Base-by-base conservation (phyloP, 1,284 basidiomycete species). In the Malassezia equina region DNA sequence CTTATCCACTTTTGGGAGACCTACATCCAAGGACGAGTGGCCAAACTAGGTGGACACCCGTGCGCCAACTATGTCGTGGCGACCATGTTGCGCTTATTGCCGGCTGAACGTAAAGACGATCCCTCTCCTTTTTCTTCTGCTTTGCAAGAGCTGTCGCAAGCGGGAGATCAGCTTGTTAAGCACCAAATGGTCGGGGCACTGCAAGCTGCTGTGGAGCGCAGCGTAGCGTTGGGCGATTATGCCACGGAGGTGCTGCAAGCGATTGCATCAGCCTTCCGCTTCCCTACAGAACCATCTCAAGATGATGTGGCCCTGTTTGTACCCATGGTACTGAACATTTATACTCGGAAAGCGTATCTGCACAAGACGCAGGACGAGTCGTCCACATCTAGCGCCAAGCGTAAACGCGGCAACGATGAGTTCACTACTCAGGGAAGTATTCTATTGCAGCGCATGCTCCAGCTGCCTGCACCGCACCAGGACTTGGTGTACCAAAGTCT, bases 51-150 rank as follows among this genome's bases (percentile, higher is more conserved):
- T 40, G 53, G 60, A 5, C 71, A 74, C 45, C 70, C 70, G 1
- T 60, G 65, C 15, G 71, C 66, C 13, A 73, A 73, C 45, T 69
- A 64, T 50, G 65, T 74, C 15, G 63, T 70, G 12, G 57, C 67
- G 3, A 46, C 58, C 0, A 29, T 59, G 11, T n/a, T 67, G 17
- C 51, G 58, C 1, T 42, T 62, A 4, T 58, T 72, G 8, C 19
- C 31, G 1, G 15, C 41, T 0, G n/a, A 33, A 4, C 32, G 21
- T 7, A 21, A 23, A n/a, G 32, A 7, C 3, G 17, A 9, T 7
- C 28, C 13, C 5, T 34, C 42, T 15, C 50, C 42, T 1, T 31
- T 52, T 34, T 11, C n/a, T 1, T 17, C 21, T 11, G 33, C 54
- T 13, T n/a, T 52, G 12, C 41, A 54, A 17, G 50, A 52, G 42